phyloP scores from a whole-genome alignment of 352 stramenopile species.

The Phytophthora tentaculata region DNA sequence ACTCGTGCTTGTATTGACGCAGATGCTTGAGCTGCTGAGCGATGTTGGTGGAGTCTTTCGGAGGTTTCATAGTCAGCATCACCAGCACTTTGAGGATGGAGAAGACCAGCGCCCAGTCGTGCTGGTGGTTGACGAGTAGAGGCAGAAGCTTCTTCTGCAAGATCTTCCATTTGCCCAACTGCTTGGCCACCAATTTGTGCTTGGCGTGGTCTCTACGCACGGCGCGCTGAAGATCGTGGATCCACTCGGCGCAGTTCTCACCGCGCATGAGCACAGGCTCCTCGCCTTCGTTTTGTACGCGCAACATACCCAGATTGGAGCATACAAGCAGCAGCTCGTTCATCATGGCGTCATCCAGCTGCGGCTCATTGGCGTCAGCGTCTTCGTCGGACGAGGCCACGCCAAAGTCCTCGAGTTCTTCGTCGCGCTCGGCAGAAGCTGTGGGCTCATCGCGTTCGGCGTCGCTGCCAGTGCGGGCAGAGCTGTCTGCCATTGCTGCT shows the following conservation, averaged over 20 bases:
- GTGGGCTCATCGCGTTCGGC: not conserved
- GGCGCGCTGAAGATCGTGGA: conserved; percentile 88
- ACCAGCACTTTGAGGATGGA: conserved; percentile 91
- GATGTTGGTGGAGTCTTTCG: conserved; percentile 80
- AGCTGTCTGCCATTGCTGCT: conserved; percentile 11
- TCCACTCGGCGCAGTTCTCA: conserved; percentile 84
- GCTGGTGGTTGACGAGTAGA: conserved; percentile 86
- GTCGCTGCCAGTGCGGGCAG: not conserved
- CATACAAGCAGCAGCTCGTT: conserved; percentile 90
- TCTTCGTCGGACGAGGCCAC: conserved; percentile 59
- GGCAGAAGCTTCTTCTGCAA: conserved; percentile 89
- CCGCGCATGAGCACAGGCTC: conserved; percentile 77
- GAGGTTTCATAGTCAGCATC: conserved; percentile 90
- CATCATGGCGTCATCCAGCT: conserved; percentile 83
- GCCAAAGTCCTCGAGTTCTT: conserved; percentile 68
- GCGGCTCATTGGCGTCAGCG: conserved; percentile 25
- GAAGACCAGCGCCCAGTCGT: conserved; percentile 88
- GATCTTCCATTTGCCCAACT: conserved; percentile 88
- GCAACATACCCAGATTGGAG: conserved; percentile 87
- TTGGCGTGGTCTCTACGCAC: conserved; percentile 85
- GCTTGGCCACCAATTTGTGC: conserved; percentile 82
- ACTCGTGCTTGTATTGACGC: conserved; percentile 86
- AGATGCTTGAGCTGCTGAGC: conserved; percentile 84
- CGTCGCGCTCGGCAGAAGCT: conserved; percentile 23
- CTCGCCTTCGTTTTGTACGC: conserved; percentile 59